These are phyloP conservation scores for Scutellaria baicalensis DNA, from an alignment of 257 asterid species.

Conservation along the genomic window DNA sequence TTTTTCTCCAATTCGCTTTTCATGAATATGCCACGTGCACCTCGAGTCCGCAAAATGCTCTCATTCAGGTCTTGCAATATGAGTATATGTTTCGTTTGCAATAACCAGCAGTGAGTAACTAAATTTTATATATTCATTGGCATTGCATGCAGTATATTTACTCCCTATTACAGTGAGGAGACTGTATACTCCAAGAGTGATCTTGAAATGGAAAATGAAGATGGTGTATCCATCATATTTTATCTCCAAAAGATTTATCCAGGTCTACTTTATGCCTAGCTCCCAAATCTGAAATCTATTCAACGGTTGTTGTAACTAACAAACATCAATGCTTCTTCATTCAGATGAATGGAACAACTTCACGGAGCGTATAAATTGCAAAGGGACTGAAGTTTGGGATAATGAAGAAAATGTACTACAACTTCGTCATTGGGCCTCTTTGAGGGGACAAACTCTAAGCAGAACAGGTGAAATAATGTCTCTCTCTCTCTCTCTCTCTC, in stretches of 20 bases:
- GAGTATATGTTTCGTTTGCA: not conserved
- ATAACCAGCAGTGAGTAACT: no score
- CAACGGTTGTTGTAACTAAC: conserved; percentile 1
- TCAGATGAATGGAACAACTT: conserved; percentile 97
- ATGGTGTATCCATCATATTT: conserved; percentile 82
- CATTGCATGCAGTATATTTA: conserved; percentile 66
- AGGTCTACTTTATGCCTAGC: conserved; percentile 47
- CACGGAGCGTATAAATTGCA: conserved; percentile 84
- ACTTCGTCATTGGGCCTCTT: conserved; percentile 98
- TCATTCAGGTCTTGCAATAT: conserved; percentile 64
- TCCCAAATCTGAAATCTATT: conserved; percentile 14
- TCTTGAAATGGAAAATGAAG: conserved; percentile 97
- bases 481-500: not conserved
- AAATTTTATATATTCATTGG: not conserved
- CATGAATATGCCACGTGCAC: conserved; percentile 98
- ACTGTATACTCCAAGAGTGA: conserved; percentile 91
- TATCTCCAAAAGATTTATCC: conserved; percentile 92
- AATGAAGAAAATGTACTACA: conserved; percentile 83
- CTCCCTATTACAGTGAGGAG: conserved; percentile 98
- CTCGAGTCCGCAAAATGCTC: conserved; percentile 96
- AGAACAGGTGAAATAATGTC: conserved; percentile 57
- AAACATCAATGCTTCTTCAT: conserved; percentile 12
- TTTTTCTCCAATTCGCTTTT: conserved; percentile 93
- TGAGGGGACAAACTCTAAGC: conserved; percentile 97
- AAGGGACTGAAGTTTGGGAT: conserved; percentile 64